Percentiles rank a stretch among this genome's conserved stretches.
phyloP scores from a whole-genome alignment of 176 grass and related monocot genomes.

The Oryza longistaminata region DNA sequence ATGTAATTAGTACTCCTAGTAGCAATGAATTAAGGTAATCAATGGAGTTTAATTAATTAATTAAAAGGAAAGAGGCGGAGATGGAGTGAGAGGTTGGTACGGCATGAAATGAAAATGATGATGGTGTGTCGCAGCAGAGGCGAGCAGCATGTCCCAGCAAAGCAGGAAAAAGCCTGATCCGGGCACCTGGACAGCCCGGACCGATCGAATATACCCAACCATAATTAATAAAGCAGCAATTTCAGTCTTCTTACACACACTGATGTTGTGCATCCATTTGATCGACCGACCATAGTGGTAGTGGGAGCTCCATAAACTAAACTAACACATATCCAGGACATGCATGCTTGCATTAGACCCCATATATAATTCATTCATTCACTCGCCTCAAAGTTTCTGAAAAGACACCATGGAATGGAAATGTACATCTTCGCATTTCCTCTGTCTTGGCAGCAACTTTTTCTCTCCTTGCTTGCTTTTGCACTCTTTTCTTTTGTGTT shows the following conservation, averaged over 20 bases:
- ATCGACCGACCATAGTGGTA: too few relatives aligned
- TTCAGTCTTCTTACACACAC: background rate
- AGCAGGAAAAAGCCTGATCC: conserved; percentile 29
- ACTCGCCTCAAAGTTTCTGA: conserved; percentile 10
- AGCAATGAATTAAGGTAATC: background rate
- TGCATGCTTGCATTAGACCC: too few relatives aligned
- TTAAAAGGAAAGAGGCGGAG: background rate
- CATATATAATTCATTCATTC: too few relatives aligned
- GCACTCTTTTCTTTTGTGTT: background rate
- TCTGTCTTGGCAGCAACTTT: background rate
- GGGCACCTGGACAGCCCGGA: conserved; percentile 27
- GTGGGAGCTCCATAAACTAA: too few relatives aligned
- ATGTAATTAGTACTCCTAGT: background rate
- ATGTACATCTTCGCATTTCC: background rate
- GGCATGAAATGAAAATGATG: background rate
- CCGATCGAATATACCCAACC: conserved; percentile 40
- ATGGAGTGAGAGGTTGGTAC: too few relatives aligned
- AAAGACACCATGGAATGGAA: conserved; percentile 6
- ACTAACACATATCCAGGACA: too few relatives aligned
- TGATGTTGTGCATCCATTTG: background rate
- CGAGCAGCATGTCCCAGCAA: conserved; percentile 61
- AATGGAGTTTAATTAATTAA: background rate
- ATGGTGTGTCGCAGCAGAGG: conserved; percentile 48
- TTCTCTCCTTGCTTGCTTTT: conserved; percentile 17
- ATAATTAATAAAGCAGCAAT: background rate